Conservation (phyloP, 2,329 filamentous ascomycete genomes). For the Fusarium succisae region DNA sequence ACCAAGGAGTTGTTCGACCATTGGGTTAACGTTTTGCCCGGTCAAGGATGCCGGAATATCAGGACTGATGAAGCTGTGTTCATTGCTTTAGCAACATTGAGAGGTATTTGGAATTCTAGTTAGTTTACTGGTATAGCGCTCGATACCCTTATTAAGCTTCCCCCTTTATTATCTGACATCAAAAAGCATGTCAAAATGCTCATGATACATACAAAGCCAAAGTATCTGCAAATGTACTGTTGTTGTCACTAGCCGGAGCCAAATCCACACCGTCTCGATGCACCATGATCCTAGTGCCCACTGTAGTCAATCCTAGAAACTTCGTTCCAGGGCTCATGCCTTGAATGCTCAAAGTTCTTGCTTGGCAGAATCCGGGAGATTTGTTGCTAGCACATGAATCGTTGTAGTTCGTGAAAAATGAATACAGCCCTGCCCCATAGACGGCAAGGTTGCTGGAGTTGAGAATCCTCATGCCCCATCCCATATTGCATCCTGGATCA, state of each 20-base stretch:
- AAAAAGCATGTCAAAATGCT: conserved; percentile 13
- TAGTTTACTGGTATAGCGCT: conserved; percentile 32
- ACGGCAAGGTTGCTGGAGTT: conserved; percentile 63
- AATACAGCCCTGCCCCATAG: conserved; percentile 74
- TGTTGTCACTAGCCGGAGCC: conserved; percentile 37
- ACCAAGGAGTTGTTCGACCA: conserved; percentile 80
- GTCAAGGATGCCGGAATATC: conserved; percentile 84
- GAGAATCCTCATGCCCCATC: conserved; percentile 73
- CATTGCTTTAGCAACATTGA: conserved; percentile 76
- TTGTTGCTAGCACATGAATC: conserved; percentile 56
- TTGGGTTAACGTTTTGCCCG: conserved; percentile 83
- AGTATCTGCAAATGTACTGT: conserved; percentile 45
- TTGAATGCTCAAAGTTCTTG: conserved; percentile 51
- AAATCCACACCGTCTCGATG: conserved; percentile 35
- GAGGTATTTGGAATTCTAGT: conserved; percentile 62
- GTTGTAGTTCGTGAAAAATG: conserved; percentile 73
- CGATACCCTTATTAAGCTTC: conserved; percentile 35
- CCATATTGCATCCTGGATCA: conserved; percentile 59
- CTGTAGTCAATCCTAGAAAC: conserved; percentile 43
- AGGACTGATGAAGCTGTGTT: conserved; percentile 85
- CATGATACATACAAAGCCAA: conserved; percentile 42
- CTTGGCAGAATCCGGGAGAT: conserved; percentile 57
- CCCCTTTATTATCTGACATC: not conserved
- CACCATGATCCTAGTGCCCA: conserved; percentile 43
- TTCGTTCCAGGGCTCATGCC: conserved; percentile 29